Percentiles rank a stretch among this genome's conserved stretches.
Conservation (phyloP, 2,329 filamentous ascomycete genomes). For the Alternaria tenuissima region DNA sequence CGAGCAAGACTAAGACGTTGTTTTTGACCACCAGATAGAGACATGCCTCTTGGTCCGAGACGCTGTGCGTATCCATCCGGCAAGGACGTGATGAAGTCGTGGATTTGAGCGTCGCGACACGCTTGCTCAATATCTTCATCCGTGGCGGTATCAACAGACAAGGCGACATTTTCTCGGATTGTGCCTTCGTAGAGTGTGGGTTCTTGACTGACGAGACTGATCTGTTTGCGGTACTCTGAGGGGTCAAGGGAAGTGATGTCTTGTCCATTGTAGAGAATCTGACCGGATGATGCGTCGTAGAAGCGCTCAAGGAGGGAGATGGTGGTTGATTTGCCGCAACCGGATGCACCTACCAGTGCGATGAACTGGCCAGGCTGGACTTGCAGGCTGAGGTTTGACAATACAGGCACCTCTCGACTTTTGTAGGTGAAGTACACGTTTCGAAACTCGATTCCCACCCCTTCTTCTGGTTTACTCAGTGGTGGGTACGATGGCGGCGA, state of each 20-base stretch:
- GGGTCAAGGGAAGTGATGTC: constrained; percentile 50
- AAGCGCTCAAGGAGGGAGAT: constrained; percentile 70
- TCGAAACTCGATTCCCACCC: constrained; percentile 76
- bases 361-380: constrained; percentile 70
- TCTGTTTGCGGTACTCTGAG: constrained; percentile 50
- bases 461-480: constrained; percentile 17
- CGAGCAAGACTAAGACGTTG: constrained; percentile 47
- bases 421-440: constrained; percentile 95
- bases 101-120: constrained; percentile 49
- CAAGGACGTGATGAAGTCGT: constrained; percentile 49
- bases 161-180: constrained; percentile 51
- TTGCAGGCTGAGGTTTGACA: constrained; percentile 57
- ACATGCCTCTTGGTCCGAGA: constrained; percentile 49
- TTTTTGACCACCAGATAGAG: constrained; percentile 46
- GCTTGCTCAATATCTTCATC: constrained; percentile 43
- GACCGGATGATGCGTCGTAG: constrained; percentile 72
- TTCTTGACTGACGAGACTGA: constrained; percentile 58
- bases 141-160: constrained; percentile 44
- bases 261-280: constrained; percentile 63
- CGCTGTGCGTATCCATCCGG: constrained; percentile 47
- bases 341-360: constrained; percentile 72
- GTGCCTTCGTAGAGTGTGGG: constrained; percentile 57
- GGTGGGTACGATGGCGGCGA: constrained; percentile 17
- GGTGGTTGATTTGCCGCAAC: constrained; percentile 77
- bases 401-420: constrained; percentile 77